Percentiles rank a stretch among this genome's conserved stretches.
phyloP scores from a whole-genome alignment of 2,329 filamentous ascomycete species.

The Talaromyces sp. region DNA sequence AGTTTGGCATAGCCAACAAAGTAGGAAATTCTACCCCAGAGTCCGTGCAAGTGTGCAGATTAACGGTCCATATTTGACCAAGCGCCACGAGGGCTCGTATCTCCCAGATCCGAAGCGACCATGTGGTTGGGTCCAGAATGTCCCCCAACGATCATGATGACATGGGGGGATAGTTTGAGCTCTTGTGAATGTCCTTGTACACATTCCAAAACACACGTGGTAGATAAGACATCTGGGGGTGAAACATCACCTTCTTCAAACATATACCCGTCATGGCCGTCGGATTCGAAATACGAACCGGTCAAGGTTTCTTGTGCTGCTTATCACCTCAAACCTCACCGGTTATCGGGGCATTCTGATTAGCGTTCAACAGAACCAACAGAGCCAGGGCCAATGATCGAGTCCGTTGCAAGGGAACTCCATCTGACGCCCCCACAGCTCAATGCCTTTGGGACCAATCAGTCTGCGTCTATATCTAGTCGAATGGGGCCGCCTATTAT shows the following conservation, averaged over 20 bases:
- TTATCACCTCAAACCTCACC: neutral
- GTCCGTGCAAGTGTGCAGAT: neutral
- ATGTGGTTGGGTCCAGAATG: neutral
- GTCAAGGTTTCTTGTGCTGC: neutral
- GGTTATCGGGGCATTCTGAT: conserved; percentile 6
- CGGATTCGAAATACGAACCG: neutral
- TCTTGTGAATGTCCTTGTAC: too few species aligned
- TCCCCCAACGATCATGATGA: neutral
- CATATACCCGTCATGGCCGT: neutral
- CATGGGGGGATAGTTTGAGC: neutral
- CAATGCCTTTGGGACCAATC: conserved; percentile 8
- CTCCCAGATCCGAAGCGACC: neutral
- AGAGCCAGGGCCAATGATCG: neutral
- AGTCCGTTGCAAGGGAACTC: too few species aligned
- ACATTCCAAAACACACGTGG: too few species aligned
- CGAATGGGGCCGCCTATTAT: conserved; percentile 12
- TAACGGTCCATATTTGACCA: neutral
- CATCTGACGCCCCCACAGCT: conserved; percentile 1
- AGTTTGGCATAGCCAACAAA: neutral
- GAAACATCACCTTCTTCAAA: neutral
- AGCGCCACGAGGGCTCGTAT: neutral
- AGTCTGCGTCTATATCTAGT: conserved; percentile 4
- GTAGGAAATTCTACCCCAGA: neutral
- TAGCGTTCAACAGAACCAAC: conserved; percentile 4
- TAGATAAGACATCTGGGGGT: neutral